Conservation (phyloP, 176 grass and related monocot genomes). For the Aegilops longissima region DNA sequence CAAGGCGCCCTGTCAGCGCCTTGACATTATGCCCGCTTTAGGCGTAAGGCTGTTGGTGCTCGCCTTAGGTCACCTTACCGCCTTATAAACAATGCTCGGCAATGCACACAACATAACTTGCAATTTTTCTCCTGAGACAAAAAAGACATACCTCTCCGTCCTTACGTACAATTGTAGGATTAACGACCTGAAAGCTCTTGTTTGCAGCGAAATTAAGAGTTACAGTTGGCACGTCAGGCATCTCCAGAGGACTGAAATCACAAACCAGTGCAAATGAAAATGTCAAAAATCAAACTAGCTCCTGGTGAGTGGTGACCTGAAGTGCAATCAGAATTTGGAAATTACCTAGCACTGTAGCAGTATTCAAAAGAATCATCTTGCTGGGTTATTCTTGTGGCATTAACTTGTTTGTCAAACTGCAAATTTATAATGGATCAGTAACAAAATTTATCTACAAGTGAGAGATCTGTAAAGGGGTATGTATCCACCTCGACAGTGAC, state of each 20-base stretch:
- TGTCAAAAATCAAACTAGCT: background rate
- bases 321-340: conserved; percentile 28
- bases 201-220: conserved; percentile 65
- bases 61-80: too few relatives aligned
- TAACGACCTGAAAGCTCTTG: conserved; percentile 71
- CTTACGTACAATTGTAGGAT: conserved; percentile 53
- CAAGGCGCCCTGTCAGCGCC: too few relatives aligned
- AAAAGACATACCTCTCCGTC: conserved; percentile 53
- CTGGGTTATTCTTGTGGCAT: conserved; percentile 49
- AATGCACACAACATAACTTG: background rate
- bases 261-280: conserved; percentile 23
- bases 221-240: conserved; percentile 66
- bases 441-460: conserved; percentile 1
- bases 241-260: conserved; percentile 63
- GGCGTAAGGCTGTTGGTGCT: too few relatives aligned
- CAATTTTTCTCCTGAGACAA: background rate
- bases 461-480: background rate
- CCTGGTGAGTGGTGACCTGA: background rate
- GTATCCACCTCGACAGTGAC: conserved; percentile 64
- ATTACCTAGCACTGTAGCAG: conserved; percentile 81
- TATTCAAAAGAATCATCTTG: conserved; percentile 59
- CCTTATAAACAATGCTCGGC: too few relatives aligned
- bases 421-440: conserved; percentile 39
- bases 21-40: too few relatives aligned
- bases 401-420: conserved; percentile 91